Percentiles rank a stretch among this genome's conserved stretches.
Evolutionary conservation across 2,329 filamentous ascomycete species (phyloP).

Genomic region (Cercospora sp.): DNA sequence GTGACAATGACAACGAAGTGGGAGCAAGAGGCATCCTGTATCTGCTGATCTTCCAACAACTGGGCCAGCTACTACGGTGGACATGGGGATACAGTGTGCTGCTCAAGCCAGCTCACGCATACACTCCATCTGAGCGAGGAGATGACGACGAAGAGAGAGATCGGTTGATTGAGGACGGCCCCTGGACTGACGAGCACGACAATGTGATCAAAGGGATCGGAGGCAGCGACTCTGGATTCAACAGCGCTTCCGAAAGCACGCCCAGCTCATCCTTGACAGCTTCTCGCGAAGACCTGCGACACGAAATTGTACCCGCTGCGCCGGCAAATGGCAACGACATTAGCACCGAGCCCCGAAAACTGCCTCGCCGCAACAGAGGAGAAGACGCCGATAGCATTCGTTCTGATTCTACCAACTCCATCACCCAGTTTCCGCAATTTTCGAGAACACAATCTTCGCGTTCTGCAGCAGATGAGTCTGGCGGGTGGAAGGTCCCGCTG

Average conservation of each 20-base stretch:
- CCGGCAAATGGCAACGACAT: conserved; percentile 53
- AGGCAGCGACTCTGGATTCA: conserved; percentile 47
- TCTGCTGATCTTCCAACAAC: conserved; percentile 93
- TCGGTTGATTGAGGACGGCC: conserved; percentile 49
- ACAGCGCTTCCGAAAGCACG: conserved; percentile 47
- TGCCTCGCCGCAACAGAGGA: conserved; percentile 35
- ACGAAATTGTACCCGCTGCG: conserved; percentile 40
- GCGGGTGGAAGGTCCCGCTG: conserved; percentile 33
- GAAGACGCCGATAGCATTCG: conserved; percentile 22
- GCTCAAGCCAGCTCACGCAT: conserved; percentile 78
- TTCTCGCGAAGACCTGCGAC: conserved; percentile 21
- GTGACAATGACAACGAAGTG: conserved; percentile 94
- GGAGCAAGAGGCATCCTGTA: conserved; percentile 92
- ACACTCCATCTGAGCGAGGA: conserved; percentile 64
- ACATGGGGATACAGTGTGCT: conserved; percentile 97
- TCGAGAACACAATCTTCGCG: conserved; percentile 28
- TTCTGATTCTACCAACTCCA: conserved; percentile 53
- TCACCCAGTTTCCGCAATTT: conserved; percentile 49
- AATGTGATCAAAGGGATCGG: conserved; percentile 21
- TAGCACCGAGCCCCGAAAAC: conserved; percentile 42
- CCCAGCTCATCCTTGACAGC: conserved; percentile 38
- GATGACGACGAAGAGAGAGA: conserved; percentile 50
- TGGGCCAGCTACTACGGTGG: conserved; percentile 93
- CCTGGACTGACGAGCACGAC: conserved; percentile 56
- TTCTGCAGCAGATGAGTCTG: conserved; percentile 11